phyloP scores from a whole-genome alignment of 192 early-diverging fungal genomes.

The Mortierella hygrophila region DNA sequence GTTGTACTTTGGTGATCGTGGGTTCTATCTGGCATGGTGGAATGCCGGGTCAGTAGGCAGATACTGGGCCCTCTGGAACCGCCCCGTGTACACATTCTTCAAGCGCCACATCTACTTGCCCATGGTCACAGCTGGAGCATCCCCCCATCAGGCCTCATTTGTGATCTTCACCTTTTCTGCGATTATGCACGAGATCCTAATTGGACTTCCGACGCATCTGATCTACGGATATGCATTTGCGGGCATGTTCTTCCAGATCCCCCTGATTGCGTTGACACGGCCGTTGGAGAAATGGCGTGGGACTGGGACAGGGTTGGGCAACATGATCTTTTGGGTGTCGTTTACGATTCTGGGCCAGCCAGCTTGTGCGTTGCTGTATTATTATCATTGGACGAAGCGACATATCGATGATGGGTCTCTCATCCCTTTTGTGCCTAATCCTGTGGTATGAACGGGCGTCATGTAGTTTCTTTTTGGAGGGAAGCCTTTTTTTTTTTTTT shows the following conservation, averaged over 20 bases:
- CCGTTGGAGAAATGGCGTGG: slow-evolving; percentile 79
- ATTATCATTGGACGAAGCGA: slow-evolving; percentile 67
- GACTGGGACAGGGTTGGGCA: slow-evolving; percentile 76
- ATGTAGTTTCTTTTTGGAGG: not conserved
- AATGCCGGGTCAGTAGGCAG: slow-evolving; percentile 82
- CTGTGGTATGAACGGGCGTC: not conserved
- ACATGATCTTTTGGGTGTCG: slow-evolving; percentile 85
- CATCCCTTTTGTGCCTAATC: not conserved
- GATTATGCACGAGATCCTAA: slow-evolving; percentile 86
- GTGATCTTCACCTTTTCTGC: slow-evolving; percentile 87
- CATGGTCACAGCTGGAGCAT: slow-evolving; percentile 73
- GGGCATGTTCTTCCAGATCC: slow-evolving; percentile 85
- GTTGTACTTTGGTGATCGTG: slow-evolving; percentile 88
- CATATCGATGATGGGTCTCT: slow-evolving; percentile 29
- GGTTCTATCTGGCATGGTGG: slow-evolving; percentile 94
- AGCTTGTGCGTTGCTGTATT: slow-evolving; percentile 78
- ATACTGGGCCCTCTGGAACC: slow-evolving; percentile 95
- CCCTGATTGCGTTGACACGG: slow-evolving; percentile 78
- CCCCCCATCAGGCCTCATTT: slow-evolving; percentile 67
- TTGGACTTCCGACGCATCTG: slow-evolving; percentile 86
- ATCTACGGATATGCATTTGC: slow-evolving; percentile 86
- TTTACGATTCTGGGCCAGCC: slow-evolving; percentile 88
- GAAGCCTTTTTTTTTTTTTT: not conserved
- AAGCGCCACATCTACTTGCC: slow-evolving; percentile 94
- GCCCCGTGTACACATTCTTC: slow-evolving; percentile 87